These are phyloP conservation scores for Botryococcus braunii DNA, from an alignment of 163 green algal species.

Conservation along the genomic window DNA sequence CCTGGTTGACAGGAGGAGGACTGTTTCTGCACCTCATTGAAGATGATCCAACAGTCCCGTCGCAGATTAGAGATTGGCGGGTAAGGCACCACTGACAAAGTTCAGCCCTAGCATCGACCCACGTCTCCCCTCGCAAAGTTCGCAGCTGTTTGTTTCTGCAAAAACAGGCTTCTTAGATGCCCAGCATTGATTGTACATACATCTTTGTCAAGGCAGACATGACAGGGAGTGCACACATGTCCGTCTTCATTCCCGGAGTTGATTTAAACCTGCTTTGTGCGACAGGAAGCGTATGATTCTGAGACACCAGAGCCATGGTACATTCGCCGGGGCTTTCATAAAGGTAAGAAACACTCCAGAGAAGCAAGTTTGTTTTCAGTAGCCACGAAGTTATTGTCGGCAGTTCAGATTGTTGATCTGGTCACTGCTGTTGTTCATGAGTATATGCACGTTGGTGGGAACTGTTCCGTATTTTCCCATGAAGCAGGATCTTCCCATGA, in stretches of 20 bases:
- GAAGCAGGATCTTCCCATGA: no score
- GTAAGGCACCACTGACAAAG: not conserved
- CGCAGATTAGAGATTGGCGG: not conserved
- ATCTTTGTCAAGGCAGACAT: not conserved
- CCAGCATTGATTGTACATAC: not conserved
- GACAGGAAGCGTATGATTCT: constrained; percentile 3
- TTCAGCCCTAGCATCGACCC: not conserved
- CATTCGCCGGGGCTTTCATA: constrained; percentile 13
- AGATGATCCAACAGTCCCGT: constrained; percentile 16
- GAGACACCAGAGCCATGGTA: constrained; percentile 17
- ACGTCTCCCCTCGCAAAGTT: not conserved
- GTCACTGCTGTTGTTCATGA: no score
- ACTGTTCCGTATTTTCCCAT: no score
- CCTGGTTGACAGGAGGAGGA: constrained; percentile 16
- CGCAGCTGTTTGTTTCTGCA: not conserved
- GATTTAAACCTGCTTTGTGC: not conserved
- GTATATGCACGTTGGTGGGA: no score
- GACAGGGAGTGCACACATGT: not conserved
- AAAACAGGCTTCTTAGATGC: not conserved
- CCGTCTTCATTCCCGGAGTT: not conserved
- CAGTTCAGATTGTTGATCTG: no score
- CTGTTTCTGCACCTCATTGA: constrained; percentile 21
- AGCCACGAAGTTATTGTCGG: no score
- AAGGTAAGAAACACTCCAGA: no score
- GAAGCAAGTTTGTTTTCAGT: no score